phyloP scores from a whole-genome alignment of 495 filamentous ascomycete species.

The Hyaloscypha finlandica region DNA sequence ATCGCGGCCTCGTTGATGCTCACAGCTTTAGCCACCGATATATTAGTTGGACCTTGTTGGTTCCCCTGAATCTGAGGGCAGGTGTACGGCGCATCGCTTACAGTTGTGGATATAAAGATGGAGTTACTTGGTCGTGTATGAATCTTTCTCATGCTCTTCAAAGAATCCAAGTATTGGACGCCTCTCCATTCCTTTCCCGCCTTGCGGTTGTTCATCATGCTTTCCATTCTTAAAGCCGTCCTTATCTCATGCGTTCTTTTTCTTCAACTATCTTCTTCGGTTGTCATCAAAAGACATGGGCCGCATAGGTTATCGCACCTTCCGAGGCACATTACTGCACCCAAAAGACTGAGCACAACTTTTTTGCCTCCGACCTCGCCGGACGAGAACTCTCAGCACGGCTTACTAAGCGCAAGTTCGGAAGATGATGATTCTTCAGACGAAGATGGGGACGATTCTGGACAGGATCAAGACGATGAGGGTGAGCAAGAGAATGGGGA shows the following conservation, averaged over 20 bases:
- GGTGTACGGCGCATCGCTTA: background rate
- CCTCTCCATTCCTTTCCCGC: conserved; percentile 5
- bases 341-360: background rate
- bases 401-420: too few species aligned
- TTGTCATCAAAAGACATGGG: conserved; percentile 4
- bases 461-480: background rate
- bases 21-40: background rate
- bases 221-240: conserved; percentile 14
- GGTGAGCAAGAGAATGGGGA: background rate
- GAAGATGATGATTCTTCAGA: background rate
- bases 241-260: background rate
- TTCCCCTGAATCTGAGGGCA: background rate
- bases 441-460: background rate
- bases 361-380: background rate
- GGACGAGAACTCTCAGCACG: background rate
- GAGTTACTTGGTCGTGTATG: background rate
- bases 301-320: background rate
- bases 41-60: background rate
- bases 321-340: background rate
- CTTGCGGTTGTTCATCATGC: conserved; percentile 10
- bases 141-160: background rate
- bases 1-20: background rate
- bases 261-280: conserved; percentile 15
- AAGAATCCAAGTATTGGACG: background rate
- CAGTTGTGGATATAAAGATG: background rate